Base-by-base conservation (phyloP, 306 rosid genomes). In the Astragalus membranaceus region DNA sequence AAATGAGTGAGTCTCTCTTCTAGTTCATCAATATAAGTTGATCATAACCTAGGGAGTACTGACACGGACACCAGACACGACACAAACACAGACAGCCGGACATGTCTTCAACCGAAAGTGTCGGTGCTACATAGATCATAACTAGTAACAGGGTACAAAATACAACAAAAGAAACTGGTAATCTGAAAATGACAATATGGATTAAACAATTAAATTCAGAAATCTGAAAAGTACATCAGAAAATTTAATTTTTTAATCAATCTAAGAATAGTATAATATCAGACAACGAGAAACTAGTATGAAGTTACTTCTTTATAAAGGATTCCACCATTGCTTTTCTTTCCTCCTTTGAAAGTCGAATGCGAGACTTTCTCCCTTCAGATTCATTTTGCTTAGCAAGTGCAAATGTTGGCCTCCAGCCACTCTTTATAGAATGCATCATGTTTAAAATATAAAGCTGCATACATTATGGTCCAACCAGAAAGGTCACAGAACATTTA, bases 351-450 rank as follows among this genome's bases (percentile, higher is more conserved):
- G 97, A 89, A 33, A 86, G 95, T 60, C 97, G 92, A 79, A 89
- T 87, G 16, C 97, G 86, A 15, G 95, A 46, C 75, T 84, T 95
- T 84, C 82, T 89, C 35, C 91, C 87, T 49, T 91, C 93, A 41
- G 92, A 83, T 44, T 87, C 97, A 74, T 91, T 95, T 52, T 77
- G 75, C 77, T 82, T 89, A 26, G 99, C 97, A 16, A 95, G 91
- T 81, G 95, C 99, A 83, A 91, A 89, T 3, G 96, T 84, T 82
- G 73, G 86, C 76, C 92, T 94, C 91, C 95, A 88, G 5, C 97
- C 88, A 77, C 86, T 79, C 82, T 86, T 89, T 15, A 87, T 12
- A 39, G 92, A 80, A 76, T 86, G 78, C 99, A 95, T 95, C 76
- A 66, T 64, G 72, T 73, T 79, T 57, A 72, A 20, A 44, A 17